Percentiles rank a stretch among this genome's conserved stretches.
These are phyloP conservation scores for Pseudoturritis turrita DNA, from an alignment of 345 rosid genomes.

Conservation along the genomic window DNA sequence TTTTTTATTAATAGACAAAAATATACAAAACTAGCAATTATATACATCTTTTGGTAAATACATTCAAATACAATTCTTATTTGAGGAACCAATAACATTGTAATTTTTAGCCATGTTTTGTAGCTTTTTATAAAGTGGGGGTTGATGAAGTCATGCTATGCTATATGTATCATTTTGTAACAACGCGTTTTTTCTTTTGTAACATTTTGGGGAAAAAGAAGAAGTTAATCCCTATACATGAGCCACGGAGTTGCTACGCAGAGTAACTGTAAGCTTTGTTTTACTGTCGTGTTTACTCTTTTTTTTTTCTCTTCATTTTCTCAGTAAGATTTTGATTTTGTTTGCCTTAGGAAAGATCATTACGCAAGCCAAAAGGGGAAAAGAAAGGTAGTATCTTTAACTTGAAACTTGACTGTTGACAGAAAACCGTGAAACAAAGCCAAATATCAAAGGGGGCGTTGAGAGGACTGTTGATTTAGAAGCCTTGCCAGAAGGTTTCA, in stretches of 20 bases:
- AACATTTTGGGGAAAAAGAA: too few relatives aligned
- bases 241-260: constrained; percentile 67
- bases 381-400: constrained; percentile 26
- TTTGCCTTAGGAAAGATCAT: constrained; percentile 30
- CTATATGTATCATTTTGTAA: too few relatives aligned
- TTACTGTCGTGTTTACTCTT: neutral
- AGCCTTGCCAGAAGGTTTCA: constrained; percentile 59
- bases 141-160: too few relatives aligned
- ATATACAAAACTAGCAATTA: too few relatives aligned
- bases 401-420: constrained; percentile 6
- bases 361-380: constrained; percentile 24
- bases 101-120: too few relatives aligned
- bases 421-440: constrained; percentile 33
- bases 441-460: neutral
- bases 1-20: too few relatives aligned
- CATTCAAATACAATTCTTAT: too few relatives aligned
- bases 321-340: neutral
- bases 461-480: constrained; percentile 27
- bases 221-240: too few relatives aligned
- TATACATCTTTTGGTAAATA: too few relatives aligned
- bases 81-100: too few relatives aligned
- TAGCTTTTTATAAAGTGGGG: too few relatives aligned
- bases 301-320: neutral
- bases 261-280: constrained; percentile 36
- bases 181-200: too few relatives aligned